These are phyloP conservation scores for Colletotrichum camelliae DNA, from an alignment of 2,329 filamentous ascomycete genomes.

Conservation along the genomic window DNA sequence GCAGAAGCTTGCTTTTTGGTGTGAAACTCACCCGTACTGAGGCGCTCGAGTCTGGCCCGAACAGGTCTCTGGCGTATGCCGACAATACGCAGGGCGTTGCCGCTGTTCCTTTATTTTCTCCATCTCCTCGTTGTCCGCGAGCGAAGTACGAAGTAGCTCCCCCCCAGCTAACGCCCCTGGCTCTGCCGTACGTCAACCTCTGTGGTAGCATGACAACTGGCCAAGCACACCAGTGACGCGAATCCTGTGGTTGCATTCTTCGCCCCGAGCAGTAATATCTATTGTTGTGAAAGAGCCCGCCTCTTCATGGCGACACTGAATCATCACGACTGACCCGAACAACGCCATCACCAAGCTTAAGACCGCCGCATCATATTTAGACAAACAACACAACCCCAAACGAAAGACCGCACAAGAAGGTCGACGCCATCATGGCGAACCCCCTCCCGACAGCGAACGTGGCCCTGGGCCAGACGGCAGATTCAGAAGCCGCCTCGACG, in stretches of 20 bases:
- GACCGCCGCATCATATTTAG: background rate
- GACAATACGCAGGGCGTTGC: background rate
- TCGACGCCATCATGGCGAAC: constrained; percentile 15
- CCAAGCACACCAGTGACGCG: constrained; percentile 18
- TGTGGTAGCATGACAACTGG: background rate
- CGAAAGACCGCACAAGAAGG: background rate
- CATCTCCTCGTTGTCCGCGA: background rate
- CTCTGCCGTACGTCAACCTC: constrained; percentile 3
- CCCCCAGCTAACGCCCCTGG: background rate
- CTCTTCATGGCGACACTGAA: background rate
- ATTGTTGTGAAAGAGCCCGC: background rate
- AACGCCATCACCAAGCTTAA: background rate
- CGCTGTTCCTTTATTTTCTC: background rate
- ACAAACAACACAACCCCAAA: background rate
- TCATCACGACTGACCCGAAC: background rate
- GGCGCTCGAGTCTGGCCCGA: background rate
- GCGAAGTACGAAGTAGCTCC: background rate
- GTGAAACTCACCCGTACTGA: constrained; percentile 11
- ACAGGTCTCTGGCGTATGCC: background rate
- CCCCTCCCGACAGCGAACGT: background rate
- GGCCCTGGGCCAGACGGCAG: constrained; percentile 3
- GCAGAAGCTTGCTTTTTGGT: constrained; percentile 14
- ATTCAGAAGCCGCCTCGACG: constrained; percentile 9
- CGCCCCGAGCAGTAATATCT: background rate
- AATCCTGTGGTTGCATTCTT: background rate